Base-by-base conservation (phyloP, 768 basidiomycete genomes). In the Erythrobasidium yunnanense region DNA sequence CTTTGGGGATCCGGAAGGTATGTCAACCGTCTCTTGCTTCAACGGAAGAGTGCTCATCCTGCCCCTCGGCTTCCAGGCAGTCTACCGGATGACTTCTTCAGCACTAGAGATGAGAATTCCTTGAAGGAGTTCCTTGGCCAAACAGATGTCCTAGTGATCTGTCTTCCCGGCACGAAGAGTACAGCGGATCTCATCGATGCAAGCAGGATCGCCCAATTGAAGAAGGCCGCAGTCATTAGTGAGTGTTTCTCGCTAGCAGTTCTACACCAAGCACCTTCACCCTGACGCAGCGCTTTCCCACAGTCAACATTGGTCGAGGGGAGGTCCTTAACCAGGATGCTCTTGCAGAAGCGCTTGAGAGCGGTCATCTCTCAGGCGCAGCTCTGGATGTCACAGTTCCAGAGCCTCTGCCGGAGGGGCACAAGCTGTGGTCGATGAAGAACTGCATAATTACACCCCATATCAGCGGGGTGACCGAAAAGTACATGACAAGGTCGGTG, bases 401-500 rank as follows among this genome's bases (percentile, higher is more conserved):
- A 8, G 78, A 78, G 68, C 78, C 78, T 0, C 72, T 78, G 4
- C 73, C 77, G 0, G 55, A 70, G 15, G 45, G 66, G 25, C 76
- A 77, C 69, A 71, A 73, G 1, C 69, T 78, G 15, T 77, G 67
- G 68, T 69, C 74, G 8, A 76, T 77, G 30, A 73, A 74, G 0
- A 70, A 72, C 53, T 72, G 71, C 4, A 76, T 77, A 42, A 70
- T 78, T 63, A 78, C 78, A 0, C 77, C 77, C 0, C 78, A 78
- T 65, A 73, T 73, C 22, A 69, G 71, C 1, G 77, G 76, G 3
- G 70, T 73, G 27, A 72, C 75, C n/a, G 72, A 70, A 22, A 67
- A 68, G 17, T 77, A 78, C 60, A 68, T 71, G 22, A 73, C 74
- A 23, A 65, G 72, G 8, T 73, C 72, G 7, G 68, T 71, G 30